Evolutionary conservation across 225 moss, liverwort and hornwort species (phyloP), one percentile per base, ranked within the genome.

Genomic region (Lunularia cruciata): DNA sequence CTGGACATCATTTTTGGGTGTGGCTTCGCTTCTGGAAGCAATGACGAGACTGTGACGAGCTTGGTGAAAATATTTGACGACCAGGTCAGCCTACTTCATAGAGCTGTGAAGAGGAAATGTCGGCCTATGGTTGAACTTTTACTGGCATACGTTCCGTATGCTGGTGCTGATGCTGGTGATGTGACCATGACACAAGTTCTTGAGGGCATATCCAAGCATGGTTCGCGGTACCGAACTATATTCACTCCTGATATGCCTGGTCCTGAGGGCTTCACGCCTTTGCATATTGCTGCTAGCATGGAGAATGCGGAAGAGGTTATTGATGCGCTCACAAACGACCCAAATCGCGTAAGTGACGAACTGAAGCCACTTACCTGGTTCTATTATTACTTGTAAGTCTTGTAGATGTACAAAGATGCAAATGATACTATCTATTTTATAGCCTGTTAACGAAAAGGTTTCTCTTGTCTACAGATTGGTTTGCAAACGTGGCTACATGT

Each of bases 211-310:
- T 54, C 83, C 3, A 79, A 79, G 28, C 77, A 83, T 57, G 81
- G 57, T 63, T n/a, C 75, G 60, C 68, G 58, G 53, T 81, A 81
- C 80, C 20, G 77, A 8, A 49, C 65, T 2, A 78, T 98, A 37
- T 98, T 91, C 60, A 89, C 86, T 33, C 81, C 96, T 11, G 91
- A 91, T 6, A 89, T 92, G 96, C 73, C 75, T 53, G 89, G 91
- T 58, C 78, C 86, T 33, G 86, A 60, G 34, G 93, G 89, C 33
- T 62, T 84, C 27, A 98, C 79, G 42, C 96, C 96, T 16, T 72
- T 98, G 52, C 96, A 98, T 82, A 40, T 98, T 49, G 96, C 96
- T 70, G 96, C 93, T 42, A 85, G 77, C 58, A 70, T 93, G 85
- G 70, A 78, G 22, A 85, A 77, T 52, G 90, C 75, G 47, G 92